Evolutionary conservation across 1,284 basidiomycete genomes (phyloP), one percentile per base, ranked within the genome.

Genomic region (Ganoderma boninense): DNA sequence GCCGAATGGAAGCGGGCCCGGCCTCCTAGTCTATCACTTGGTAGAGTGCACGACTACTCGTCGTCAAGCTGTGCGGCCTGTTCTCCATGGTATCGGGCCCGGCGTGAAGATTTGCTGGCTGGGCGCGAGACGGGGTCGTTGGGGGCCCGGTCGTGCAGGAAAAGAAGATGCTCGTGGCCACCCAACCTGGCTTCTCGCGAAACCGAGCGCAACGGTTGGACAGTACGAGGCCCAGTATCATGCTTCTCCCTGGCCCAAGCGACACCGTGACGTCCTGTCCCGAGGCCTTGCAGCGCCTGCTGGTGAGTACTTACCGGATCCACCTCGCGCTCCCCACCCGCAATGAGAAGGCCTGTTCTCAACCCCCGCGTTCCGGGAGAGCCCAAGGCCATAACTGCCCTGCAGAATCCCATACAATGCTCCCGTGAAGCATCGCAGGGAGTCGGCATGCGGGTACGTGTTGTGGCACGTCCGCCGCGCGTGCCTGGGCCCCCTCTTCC

Each of bases 221-320:
- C 57, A 23, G 18, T 60, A 40, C 57, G 57, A 40, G 35, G 43
- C 40, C 43, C 62, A 63, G 62, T 43, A 20, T 11, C 26, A 29
- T 14, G 62, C 62, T 63, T 49, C 42, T n/a, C 23, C 42, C 62
- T 46, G 43, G 23, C 32, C 2, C 35, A 60, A 60, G 57, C 57
- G 35, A 40, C 57, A 20, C 57, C 60, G 60, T 62, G 20, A 40
- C 60, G 26, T 16, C 16, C 62, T 23, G 18, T 14, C 62, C 62
- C 62, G 26, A 63, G 43, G 42, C 29, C 20, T 26, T 8, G 38
- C 14, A 64, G 35, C 43, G 4, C 42, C 29, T 8, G 59, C 61
- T 59, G 68, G 68, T 62, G 64, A 71, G 67, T 44, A 61, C 29
- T 62, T 64, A 49, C 65, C 65, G 63, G 56, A 46, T 65, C 44